Percentiles rank a stretch among this genome's conserved stretches.
These are phyloP conservation scores for Funneliformis geosporum DNA, from an alignment of 192 early-diverging fungal species.

Conservation along the genomic window DNA sequence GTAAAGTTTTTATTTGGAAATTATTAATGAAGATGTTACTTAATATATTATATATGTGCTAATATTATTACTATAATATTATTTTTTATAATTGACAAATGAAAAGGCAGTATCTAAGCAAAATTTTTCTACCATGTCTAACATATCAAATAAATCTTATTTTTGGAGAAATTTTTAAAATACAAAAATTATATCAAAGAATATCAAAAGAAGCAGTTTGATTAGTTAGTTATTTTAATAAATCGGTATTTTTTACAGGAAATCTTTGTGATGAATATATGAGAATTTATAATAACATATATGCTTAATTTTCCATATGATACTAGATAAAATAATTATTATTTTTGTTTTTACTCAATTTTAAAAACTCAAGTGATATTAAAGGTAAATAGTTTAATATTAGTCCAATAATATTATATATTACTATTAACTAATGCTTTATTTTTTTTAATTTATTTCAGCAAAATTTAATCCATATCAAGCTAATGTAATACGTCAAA, in stretches of 20 bases:
- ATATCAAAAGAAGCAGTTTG: conserved; percentile 6
- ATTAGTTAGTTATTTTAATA: conserved; percentile 15
- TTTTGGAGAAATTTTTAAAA: conserved; percentile 10
- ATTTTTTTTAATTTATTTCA: no score
- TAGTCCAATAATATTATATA: no score
- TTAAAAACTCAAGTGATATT: no score
- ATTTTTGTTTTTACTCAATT: no score
- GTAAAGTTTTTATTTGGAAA: no score
- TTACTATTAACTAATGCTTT: no score
- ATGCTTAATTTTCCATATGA: background rate
- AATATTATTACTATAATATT: background rate
- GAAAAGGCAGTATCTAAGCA: background rate
- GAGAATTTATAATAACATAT: background rate
- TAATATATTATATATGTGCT: background rate
- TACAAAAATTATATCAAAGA: background rate
- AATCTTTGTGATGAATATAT: background rate
- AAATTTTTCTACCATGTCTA: conserved; percentile 6
- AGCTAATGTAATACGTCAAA: no score
- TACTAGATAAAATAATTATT: no score
- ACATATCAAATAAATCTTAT: background rate
- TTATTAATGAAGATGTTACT: no score
- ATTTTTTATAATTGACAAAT: background rate
- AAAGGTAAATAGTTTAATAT: no score
- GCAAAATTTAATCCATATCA: no score
- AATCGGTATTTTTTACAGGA: background rate